phyloP scores from a whole-genome alignment of 805 yeast genomes.

The Wickerhamomyces strasburgensis region DNA sequence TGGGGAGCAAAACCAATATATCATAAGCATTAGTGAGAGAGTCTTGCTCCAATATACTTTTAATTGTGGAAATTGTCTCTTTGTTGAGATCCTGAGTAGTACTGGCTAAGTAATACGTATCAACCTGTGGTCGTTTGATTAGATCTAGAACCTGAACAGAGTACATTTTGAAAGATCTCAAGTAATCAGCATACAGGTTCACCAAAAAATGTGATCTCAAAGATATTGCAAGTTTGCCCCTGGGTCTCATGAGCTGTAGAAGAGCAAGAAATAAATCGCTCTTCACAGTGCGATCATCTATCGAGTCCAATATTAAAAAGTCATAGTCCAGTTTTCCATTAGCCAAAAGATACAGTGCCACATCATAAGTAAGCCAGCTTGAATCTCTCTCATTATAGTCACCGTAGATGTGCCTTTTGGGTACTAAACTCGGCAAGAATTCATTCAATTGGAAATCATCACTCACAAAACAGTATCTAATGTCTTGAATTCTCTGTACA shows the following conservation, averaged over 20 bases:
- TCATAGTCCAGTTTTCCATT: conserved; percentile 2
- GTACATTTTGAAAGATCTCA: background rate
- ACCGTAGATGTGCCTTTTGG: background rate
- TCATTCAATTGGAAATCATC: conserved; percentile 1
- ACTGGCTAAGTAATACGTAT: conserved; percentile 3
- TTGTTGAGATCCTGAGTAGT: background rate
- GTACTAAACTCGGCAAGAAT: conserved; percentile 1
- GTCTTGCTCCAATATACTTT: conserved; percentile 2
- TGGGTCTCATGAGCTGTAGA: background rate
- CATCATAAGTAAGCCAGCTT: conserved; percentile 4
- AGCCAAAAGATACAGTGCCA: conserved; percentile 5
- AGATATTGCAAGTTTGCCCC: conserved; percentile 7
- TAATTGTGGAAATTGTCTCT: conserved; percentile 3
- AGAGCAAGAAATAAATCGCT: conserved; percentile 11
- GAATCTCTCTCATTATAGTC: background rate
- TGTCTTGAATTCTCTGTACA: background rate
- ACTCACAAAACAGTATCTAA: conserved; percentile 1
- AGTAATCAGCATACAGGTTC: conserved; percentile 1
- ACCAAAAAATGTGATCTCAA: conserved; percentile 2
- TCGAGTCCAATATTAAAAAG: conserved; percentile 9
- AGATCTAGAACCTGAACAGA: conserved; percentile 1
- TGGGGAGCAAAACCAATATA: conserved; percentile 6
- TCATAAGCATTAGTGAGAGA: conserved; percentile 5
- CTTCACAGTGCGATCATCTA: conserved; percentile 8
- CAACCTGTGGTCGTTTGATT: conserved; percentile 1